Percentiles rank a stretch among this genome's conserved stretches.
Conservation (phyloP, 495 filamentous ascomycete species). For the Pyrenula aspistea region DNA sequence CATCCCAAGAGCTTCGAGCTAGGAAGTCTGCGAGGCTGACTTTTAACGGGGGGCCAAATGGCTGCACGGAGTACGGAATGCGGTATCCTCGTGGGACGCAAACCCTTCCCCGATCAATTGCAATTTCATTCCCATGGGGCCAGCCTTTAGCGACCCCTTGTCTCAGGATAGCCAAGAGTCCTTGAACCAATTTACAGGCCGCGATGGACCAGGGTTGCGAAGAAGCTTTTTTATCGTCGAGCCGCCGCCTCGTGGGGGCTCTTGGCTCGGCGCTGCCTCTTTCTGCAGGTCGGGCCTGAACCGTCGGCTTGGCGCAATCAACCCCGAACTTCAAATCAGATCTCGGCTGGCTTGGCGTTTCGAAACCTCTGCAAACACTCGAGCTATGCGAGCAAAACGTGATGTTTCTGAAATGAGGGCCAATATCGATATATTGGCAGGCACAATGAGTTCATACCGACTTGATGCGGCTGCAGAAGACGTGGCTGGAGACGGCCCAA, state of each 20-base stretch:
- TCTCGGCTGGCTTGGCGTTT: background rate
- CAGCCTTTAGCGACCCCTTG: background rate
- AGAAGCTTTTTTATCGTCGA: too few relatives aligned
- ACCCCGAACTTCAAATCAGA: background rate
- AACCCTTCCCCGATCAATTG: too few relatives aligned
- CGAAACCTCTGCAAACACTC: background rate
- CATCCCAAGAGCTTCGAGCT: too few relatives aligned
- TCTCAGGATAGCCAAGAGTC: background rate
- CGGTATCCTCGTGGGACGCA: too few relatives aligned
- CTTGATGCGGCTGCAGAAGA: background rate
- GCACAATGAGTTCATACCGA: background rate
- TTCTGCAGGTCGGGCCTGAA: too few relatives aligned
- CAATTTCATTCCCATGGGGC: background rate
- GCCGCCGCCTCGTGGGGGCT: too few relatives aligned
- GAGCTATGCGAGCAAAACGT: background rate
- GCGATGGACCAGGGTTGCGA: too few relatives aligned
- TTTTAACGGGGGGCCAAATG: too few relatives aligned
- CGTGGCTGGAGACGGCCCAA: background rate
- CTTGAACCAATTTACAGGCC: too few relatives aligned
- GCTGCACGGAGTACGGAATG: too few relatives aligned
- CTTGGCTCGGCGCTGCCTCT: too few relatives aligned
- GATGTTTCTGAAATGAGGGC: background rate
- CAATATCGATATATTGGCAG: background rate
- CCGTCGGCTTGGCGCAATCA: background rate
- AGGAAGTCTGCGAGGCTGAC: too few relatives aligned